Conservation (phyloP, 2,329 filamentous ascomycete genomes). For the Verticillium zaregamsianum region DNA sequence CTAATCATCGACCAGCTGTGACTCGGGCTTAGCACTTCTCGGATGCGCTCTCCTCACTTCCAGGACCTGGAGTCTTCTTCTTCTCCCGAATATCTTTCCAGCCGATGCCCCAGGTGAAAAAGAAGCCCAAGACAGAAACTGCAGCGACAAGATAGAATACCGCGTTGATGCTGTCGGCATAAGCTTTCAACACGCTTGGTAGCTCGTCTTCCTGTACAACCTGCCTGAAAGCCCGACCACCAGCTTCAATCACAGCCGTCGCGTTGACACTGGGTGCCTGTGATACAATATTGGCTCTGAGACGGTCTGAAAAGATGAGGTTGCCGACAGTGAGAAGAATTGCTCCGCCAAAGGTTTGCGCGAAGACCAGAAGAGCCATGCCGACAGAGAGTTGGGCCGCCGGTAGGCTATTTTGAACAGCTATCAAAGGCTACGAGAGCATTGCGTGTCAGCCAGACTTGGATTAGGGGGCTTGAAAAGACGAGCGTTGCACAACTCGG, state of each 20-base stretch:
- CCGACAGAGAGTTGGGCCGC: conserved; percentile 20
- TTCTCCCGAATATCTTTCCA: conserved; percentile 39
- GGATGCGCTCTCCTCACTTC: background rate
- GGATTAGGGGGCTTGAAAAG: conserved; percentile 34
- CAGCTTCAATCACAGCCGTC: conserved; percentile 31
- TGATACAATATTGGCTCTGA: background rate
- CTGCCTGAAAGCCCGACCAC: conserved; percentile 32
- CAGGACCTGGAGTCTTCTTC: background rate
- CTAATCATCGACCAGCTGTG: no score
- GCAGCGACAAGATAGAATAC: conserved; percentile 26
- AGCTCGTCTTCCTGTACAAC: conserved; percentile 26
- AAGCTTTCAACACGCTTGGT: conserved; percentile 32
- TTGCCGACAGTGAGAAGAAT: conserved; percentile 36
- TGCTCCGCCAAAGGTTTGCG: conserved; percentile 42
- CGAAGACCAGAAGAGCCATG: conserved; percentile 25
- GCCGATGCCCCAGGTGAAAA: conserved; percentile 38
- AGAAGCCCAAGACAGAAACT: conserved; percentile 23
- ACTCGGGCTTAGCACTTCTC: conserved; percentile 3
- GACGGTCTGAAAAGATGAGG: conserved; percentile 7
- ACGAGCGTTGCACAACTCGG: conserved; percentile 37
- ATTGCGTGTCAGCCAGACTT: conserved; percentile 26
- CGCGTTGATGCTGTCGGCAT: conserved; percentile 27
- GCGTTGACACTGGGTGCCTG: conserved; percentile 26
- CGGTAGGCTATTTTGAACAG: conserved; percentile 21
- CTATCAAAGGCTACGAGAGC: conserved; percentile 16